Evolutionary conservation across 345 rosid species (phyloP), one percentile per base, ranked within the genome.

Genomic region (Corchorus olitorius): DNA sequence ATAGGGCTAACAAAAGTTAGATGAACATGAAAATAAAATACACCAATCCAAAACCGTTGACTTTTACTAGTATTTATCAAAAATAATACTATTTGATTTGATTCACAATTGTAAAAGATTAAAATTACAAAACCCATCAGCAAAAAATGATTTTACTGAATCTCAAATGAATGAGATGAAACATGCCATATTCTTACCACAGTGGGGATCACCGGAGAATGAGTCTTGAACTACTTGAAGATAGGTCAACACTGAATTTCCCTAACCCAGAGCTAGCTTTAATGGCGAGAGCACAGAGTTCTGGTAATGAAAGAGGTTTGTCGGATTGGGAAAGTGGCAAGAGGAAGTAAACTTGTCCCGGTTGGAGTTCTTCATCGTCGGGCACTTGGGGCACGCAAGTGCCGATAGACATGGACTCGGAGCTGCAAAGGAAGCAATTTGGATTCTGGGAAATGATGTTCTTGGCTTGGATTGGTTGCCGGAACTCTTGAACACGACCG

Each of bases 301-400:
- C 87, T 6, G 77, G 76, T 7, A 81, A 61, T 4, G 79, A 74
- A n/a, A 87, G 73, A 2, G 77, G 70, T 16, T 43, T 79, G 37
- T 37, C 54, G 13, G 84, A 63, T n/a, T 22, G 65, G 35, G 79
- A 79, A 12, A 71, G 48, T 6, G 88, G 88, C 70, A 83, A 11
- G 16, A 84, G 72, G 76, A 84, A 81, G 77, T 84, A 84, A 61
- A 87, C 62, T 22, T 76, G 84, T 39, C 81, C 88, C 41, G 63
- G 52, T 71, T 81, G 88, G 9, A 87, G 80, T 39, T 75, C 81
- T 59, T 81, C 83, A 13, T 87, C 86, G 3, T 76, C 84, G 0
- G 71, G 63, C 35, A 83, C 68, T 0, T 17, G 75, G 15, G 85
- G 81, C 22, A 78, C 73, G 62, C 79, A 74, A 3, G 70, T 75